phyloP scores from a whole-genome alignment of 768 basidiomycete species.

The Suillus brevipes region DNA sequence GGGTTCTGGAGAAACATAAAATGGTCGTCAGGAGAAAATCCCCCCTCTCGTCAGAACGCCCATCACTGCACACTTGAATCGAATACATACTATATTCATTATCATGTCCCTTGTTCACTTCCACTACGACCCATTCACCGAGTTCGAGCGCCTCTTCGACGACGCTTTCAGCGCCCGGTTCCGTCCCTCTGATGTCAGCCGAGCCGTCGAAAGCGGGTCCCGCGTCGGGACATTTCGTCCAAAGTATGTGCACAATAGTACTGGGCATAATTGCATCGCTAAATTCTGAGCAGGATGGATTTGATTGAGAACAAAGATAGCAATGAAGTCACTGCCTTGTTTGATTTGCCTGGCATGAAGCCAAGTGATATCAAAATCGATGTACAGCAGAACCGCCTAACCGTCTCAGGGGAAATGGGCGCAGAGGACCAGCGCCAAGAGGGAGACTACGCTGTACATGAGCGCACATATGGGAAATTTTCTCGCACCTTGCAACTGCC shows the following conservation, averaged over 20 bases:
- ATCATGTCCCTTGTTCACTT: slow-evolving; percentile 29
- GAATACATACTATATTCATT: background rate
- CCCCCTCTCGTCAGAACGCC: background rate
- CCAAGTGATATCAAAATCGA: slow-evolving; percentile 55
- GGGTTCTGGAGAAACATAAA: slow-evolving; percentile 1
- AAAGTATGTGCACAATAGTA: slow-evolving; percentile 23
- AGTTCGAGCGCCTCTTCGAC: slow-evolving; percentile 47
- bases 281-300: slow-evolving; percentile 44
- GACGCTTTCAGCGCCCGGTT: slow-evolving; percentile 34
- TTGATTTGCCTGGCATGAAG: slow-evolving; percentile 58
- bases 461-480: slow-evolving; percentile 51
- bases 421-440: slow-evolving; percentile 35
- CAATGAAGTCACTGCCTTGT: slow-evolving; percentile 52
- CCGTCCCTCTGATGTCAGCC: slow-evolving; percentile 16
- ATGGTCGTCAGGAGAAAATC: background rate
- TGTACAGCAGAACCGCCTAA: slow-evolving; percentile 48
- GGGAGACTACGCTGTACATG: slow-evolving; percentile 37
- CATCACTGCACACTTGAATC: background rate
- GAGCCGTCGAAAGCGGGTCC: slow-evolving; percentile 15
- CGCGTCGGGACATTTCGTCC: slow-evolving; percentile 26
- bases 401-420: slow-evolving; percentile 50
- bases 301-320: slow-evolving; percentile 48
- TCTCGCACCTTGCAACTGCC: slow-evolving; percentile 49
- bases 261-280: background rate
- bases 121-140: slow-evolving; percentile 41